Base-by-base conservation (phyloP, 2,329 filamentous ascomycete genomes). In the Dendrostoma leiphaemia region DNA sequence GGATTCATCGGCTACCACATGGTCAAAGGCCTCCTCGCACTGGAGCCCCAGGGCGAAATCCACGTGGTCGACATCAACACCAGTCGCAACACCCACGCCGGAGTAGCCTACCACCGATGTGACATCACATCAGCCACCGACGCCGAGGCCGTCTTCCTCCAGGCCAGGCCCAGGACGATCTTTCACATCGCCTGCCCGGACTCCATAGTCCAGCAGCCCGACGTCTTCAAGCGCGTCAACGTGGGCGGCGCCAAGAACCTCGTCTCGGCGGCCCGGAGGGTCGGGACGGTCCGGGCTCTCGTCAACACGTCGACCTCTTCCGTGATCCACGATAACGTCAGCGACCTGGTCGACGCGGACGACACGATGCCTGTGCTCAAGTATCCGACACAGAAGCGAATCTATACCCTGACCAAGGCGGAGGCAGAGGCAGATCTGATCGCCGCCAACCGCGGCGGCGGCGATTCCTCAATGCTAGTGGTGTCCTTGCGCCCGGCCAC, bases 341-440 rank as follows among this genome's bases (percentile, higher is more conserved):
- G 23, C 34, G 51, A 60, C 31, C 47, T 60, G 1, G 4, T 55
- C 6, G 45, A 56, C 35, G 59, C 53, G 21, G 57, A 60, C 43
- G 61, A 63, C 17, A 59, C 40, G 5, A 40, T 58, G 12, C 60
- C 59, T 3, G 53, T 62, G 3, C 60, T 63, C 32, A 15, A 57
- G 24, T 58, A 59, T 32, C 61, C 60, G 26, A 45, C 45, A 21
- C 61, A 63, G 50, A 62, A 59, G 48, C 55, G 59, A 4, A 44
- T 57, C 17, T 63, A 63, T 50, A 59, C 60, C 6, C 45, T 61
- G 19, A 62, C 60, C 12, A 63, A 63, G 37, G 61, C 60, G 2
- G 56, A 52, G 31, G 60, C 61, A 12, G 60, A 62, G 43, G 45
- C 57, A 15, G 51, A 59, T 12, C 58, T 59, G 43, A 48, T 61